These are phyloP conservation scores for Scedosporium aurantiacum DNA, from an alignment of 2,329 filamentous ascomycete species.

Conservation along the genomic window DNA sequence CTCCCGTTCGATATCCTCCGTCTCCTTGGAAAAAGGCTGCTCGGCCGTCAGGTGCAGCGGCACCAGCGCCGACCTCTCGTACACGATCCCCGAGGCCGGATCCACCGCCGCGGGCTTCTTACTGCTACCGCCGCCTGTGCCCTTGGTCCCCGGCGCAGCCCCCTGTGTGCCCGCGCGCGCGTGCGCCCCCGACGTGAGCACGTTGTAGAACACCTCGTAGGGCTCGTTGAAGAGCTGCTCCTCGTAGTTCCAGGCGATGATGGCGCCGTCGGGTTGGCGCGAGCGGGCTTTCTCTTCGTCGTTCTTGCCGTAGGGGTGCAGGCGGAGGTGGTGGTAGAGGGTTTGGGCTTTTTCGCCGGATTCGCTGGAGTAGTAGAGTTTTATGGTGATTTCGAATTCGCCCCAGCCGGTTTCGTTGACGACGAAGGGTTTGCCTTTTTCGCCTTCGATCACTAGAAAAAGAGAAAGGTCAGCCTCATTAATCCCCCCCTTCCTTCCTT, in stretches of 20 bases:
- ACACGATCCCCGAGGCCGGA: constrained; percentile 36
- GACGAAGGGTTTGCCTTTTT: constrained; percentile 59
- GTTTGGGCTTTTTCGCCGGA: constrained; percentile 89
- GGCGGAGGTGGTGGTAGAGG: constrained; percentile 81
- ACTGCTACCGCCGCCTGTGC: constrained; percentile 34
- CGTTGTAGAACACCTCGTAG: constrained; percentile 81
- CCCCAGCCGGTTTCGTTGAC: constrained; percentile 94
- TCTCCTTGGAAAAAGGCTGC: constrained; percentile 63
- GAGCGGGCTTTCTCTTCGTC: constrained; percentile 59
- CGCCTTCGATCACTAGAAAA: constrained; percentile 54
- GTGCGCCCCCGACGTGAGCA: constrained; percentile 64
- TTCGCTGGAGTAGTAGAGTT: constrained; percentile 84
- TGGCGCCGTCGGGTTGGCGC: constrained; percentile 47
- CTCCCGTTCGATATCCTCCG: constrained; percentile 52
- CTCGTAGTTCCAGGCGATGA: constrained; percentile 77
- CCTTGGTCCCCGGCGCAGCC: constrained; percentile 48
- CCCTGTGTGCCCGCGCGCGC: constrained; percentile 29
- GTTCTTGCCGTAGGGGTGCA: constrained; percentile 81
- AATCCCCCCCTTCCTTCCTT: no score
- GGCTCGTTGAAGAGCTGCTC: constrained; percentile 97
- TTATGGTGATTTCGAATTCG: constrained; percentile 93
- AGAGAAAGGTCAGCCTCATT: neutral
- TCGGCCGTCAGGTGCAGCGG: constrained; percentile 55
- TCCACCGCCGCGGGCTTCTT: constrained; percentile 26
- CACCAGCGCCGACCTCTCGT: constrained; percentile 63